phyloP scores from a whole-genome alignment of 306 rosid genomes.

The Spatholobus suberectus region DNA sequence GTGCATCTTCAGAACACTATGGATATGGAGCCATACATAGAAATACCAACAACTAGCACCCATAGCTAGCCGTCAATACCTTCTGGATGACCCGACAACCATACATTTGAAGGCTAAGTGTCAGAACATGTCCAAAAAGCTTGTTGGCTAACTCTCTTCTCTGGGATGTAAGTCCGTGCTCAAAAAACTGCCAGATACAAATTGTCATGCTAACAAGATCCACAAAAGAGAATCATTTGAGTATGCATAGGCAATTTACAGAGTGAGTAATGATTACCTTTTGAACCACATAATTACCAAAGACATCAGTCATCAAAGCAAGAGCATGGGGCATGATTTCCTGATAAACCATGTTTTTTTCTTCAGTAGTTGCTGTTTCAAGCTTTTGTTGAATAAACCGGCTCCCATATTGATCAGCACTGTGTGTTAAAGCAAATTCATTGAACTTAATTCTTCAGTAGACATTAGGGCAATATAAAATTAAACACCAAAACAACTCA shows the following conservation, averaged over 20 bases:
- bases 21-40: constrained; percentile 15
- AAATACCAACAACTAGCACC: not conserved
- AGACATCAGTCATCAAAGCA: constrained; percentile 91
- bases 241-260: constrained; percentile 28
- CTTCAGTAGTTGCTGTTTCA: constrained; percentile 85
- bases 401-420: constrained; percentile 95
- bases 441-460: constrained; percentile 6
- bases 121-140: constrained; percentile 78
- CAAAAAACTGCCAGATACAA: constrained; percentile 74
- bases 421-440: constrained; percentile 43
- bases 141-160: constrained; percentile 93
- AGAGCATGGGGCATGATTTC: constrained; percentile 98
- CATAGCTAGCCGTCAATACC: constrained; percentile 53
- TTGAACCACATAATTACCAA: constrained; percentile 94
- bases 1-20: constrained; percentile 4
- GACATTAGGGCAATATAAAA: constrained; percentile 23
- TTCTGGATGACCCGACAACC: constrained; percentile 98
- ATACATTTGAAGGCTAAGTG: constrained; percentile 98
- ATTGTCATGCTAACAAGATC: constrained; percentile 25
- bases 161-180: constrained; percentile 88
- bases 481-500: not conserved
- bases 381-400: constrained; percentile 95
- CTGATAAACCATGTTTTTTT: constrained; percentile 91
- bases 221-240: not conserved
- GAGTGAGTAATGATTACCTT: constrained; percentile 56